Conservation (phyloP, 2,329 filamentous ascomycete species). For the Penicillium sclerotigenum region DNA sequence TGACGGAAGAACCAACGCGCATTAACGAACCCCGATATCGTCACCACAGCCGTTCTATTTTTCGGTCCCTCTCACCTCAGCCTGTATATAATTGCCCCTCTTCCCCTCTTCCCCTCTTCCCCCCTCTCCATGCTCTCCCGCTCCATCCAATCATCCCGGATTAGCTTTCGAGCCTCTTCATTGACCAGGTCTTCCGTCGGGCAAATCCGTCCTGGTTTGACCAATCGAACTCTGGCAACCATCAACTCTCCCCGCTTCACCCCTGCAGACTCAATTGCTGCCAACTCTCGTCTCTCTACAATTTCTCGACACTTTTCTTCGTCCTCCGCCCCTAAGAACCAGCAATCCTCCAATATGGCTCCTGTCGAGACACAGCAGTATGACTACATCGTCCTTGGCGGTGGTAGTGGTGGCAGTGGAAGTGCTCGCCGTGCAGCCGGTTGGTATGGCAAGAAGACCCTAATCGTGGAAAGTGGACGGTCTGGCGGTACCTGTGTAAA, state of each 20-base stretch:
- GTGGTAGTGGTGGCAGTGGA: slow-evolving; percentile 52
- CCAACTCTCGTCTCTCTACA: slow-evolving; percentile 36
- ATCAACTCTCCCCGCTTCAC: slow-evolving; percentile 16
- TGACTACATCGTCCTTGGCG: slow-evolving; percentile 56
- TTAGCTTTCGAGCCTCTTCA: slow-evolving; percentile 23
- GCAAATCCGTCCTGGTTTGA: slow-evolving; percentile 13
- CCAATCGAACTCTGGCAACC: slow-evolving; percentile 29
- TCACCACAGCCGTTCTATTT: slow-evolving; percentile 6
- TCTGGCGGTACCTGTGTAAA: slow-evolving; percentile 53
- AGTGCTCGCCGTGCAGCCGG: slow-evolving; percentile 50
- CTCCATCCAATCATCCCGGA: slow-evolving; percentile 20
- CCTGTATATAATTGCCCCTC: slow-evolving; percentile 14
- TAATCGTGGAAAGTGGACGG: slow-evolving; percentile 50
- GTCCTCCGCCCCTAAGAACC: slow-evolving; percentile 19
- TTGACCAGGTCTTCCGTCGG: slow-evolving; percentile 5
- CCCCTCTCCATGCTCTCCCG: slow-evolving; percentile 25
- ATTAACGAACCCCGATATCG: slow-evolving; percentile 18
- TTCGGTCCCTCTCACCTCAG: slow-evolving; percentile 3
- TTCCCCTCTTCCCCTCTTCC: slow-evolving; percentile 14
- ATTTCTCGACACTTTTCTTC: slow-evolving; percentile 44
- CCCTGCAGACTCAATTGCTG: slow-evolving; percentile 12
- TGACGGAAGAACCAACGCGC: not conserved
- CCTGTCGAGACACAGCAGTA: slow-evolving; percentile 48
- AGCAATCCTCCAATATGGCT: slow-evolving; percentile 40
- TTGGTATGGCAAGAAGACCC: slow-evolving; percentile 51